Evolutionary conservation across 2,329 filamentous ascomycete species (phyloP).

Genomic region (Pseudonectria buxi): DNA sequence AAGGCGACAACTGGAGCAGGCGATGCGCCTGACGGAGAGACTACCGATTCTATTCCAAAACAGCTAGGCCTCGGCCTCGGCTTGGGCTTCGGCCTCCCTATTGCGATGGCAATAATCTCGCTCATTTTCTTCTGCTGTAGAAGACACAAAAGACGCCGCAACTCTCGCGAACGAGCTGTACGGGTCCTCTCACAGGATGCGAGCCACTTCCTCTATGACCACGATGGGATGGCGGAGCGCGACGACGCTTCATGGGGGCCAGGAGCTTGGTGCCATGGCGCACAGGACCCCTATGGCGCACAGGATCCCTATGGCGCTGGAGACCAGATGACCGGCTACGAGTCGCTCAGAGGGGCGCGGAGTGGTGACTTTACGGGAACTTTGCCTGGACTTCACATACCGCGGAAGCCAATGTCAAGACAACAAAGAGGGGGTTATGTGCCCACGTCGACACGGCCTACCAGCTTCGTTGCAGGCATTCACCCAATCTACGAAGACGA

Average conservation of each 20-base stretch:
- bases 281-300: slow-evolving; percentile 38
- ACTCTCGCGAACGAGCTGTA: slow-evolving; percentile 39
- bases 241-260: slow-evolving; percentile 26
- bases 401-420: slow-evolving; percentile 28
- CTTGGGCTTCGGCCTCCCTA: slow-evolving; percentile 47
- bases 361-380: slow-evolving; percentile 8
- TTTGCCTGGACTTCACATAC: slow-evolving; percentile 21
- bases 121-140: slow-evolving; percentile 47
- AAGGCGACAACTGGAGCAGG: slow-evolving; percentile 5
- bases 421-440: slow-evolving; percentile 25
- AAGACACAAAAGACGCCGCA: slow-evolving; percentile 28
- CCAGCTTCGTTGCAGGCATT: slow-evolving; percentile 32
- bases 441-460: slow-evolving; percentile 24
- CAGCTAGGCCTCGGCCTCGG: slow-evolving; percentile 58
- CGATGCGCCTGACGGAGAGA: slow-evolving; percentile 18
- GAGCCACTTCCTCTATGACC: slow-evolving; percentile 36
- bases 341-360: slow-evolving; percentile 36
- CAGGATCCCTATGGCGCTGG: slow-evolving; percentile 34
- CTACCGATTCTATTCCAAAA: slow-evolving; percentile 15
- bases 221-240: slow-evolving; percentile 42
- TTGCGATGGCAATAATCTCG: slow-evolving; percentile 39
- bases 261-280: slow-evolving; percentile 39
- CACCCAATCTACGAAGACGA: slow-evolving; percentile 55
- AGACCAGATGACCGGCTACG: slow-evolving; percentile 41
- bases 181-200: slow-evolving; percentile 44